Evolutionary conservation across 2,329 filamentous ascomycete species (phyloP).

Genomic region (Penicillium sp.): DNA sequence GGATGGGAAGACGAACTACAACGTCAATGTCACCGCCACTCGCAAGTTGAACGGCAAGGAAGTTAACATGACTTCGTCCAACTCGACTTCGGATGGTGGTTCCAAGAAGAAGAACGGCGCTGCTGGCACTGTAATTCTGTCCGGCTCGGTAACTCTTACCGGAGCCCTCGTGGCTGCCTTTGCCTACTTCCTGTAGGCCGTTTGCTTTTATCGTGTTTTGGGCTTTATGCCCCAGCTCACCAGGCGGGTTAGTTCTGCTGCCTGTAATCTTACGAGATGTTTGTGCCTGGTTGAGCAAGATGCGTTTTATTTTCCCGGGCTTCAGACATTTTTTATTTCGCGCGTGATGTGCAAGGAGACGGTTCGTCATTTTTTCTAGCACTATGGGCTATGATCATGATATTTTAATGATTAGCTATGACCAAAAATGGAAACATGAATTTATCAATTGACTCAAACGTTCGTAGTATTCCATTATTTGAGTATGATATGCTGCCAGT

Average conservation of each 20-base stretch:
- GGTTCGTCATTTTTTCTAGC: not conserved
- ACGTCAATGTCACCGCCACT: conserved; percentile 29
- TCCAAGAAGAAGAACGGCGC: conserved; percentile 10
- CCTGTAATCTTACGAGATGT: not conserved
- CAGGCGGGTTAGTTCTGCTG: not conserved
- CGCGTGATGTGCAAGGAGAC: not conserved
- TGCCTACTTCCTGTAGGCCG: conserved; percentile 16
- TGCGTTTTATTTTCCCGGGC: not conserved
- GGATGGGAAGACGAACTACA: conserved; percentile 17
- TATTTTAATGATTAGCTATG: not conserved
- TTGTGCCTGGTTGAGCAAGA: not conserved
- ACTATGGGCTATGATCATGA: not conserved
- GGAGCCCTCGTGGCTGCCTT: conserved; percentile 17
- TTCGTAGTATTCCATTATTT: not conserved
- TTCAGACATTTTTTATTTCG: not conserved
- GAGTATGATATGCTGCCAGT: not conserved
- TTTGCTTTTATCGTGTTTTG: not conserved
- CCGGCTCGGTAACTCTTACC: conserved; percentile 10
- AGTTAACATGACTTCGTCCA: not conserved
- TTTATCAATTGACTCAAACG: not conserved
- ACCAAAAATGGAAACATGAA: not conserved
- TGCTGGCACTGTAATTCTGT: conserved; percentile 7
- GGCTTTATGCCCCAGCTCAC: not conserved
- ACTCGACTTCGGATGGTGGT: not conserved
- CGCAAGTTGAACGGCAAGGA: conserved; percentile 13